phyloP scores from a whole-genome alignment of 768 basidiomycete species.

The Lactifluus piperatus region DNA sequence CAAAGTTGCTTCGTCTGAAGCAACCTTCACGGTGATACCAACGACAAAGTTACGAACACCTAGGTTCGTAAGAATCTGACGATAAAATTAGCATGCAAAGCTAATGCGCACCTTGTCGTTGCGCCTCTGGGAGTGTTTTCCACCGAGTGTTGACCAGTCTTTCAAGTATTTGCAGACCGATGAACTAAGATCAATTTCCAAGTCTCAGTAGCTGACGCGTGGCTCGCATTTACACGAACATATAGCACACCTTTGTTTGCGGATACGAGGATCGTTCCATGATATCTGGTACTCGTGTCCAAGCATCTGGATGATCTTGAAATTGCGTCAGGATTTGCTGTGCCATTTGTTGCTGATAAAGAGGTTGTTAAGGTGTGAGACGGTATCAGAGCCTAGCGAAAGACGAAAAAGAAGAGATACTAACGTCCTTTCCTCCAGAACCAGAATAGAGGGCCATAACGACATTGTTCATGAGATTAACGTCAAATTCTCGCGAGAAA shows the following conservation, averaged over 20 bases:
- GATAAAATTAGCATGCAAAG: background rate
- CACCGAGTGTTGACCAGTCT: constrained; percentile 91
- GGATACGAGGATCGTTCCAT: constrained; percentile 76
- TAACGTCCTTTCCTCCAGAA: constrained; percentile 64
- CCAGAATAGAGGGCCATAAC: constrained; percentile 89
- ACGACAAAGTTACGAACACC: constrained; percentile 98
- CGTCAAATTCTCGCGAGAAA: constrained; percentile 91
- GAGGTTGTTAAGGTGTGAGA: constrained; percentile 3
- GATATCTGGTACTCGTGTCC: constrained; percentile 94
- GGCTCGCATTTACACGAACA: background rate
- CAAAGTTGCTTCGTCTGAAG: constrained; percentile 82
- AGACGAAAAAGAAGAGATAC: constrained; percentile 22
- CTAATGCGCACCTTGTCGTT: constrained; percentile 63
- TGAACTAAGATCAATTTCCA: constrained; percentile 31
- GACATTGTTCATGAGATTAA: constrained; percentile 86
- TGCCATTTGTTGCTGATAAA: constrained; percentile 79
- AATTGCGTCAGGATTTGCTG: constrained; percentile 93
- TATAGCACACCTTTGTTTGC: constrained; percentile 63
- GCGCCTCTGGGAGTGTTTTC: constrained; percentile 92
- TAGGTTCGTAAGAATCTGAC: constrained; percentile 24
- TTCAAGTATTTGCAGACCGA: constrained; percentile 94
- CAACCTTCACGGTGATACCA: constrained; percentile 83
- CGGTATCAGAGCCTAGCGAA: background rate
- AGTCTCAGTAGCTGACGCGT: background rate
- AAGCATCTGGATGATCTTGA: constrained; percentile 92